These are phyloP conservation scores for Uronychia setigera DNA, from an alignment of 73 alveolate species.

Conservation along the genomic window DNA sequence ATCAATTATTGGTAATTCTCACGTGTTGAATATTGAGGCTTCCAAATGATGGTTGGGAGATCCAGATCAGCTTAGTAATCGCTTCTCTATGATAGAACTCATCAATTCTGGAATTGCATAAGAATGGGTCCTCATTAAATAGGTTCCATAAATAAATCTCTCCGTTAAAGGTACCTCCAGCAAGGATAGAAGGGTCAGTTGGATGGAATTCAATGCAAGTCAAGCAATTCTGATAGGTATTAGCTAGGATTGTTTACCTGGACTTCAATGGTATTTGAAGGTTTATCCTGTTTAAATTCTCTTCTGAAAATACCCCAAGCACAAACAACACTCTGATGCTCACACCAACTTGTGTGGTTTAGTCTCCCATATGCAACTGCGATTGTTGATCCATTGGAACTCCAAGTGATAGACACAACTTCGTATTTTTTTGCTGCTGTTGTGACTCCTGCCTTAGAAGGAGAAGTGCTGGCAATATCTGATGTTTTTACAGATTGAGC, in stretches of 20 bases:
- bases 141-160: constrained; percentile 76
- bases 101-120: constrained; percentile 67
- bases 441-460: background rate
- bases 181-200: constrained; percentile 68
- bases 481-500: constrained; percentile 2
- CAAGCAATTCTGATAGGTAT: constrained; percentile 26
- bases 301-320: constrained; percentile 81
- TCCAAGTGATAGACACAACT: constrained; percentile 76
- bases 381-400: constrained; percentile 80
- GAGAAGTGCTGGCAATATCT: constrained; percentile 9
- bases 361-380: constrained; percentile 85
- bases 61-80: constrained; percentile 73
- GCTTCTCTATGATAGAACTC: constrained; percentile 88
- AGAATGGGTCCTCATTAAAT: constrained; percentile 49
- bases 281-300: constrained; percentile 70
- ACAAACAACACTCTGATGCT: constrained; percentile 65
- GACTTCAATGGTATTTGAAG: constrained; percentile 63
- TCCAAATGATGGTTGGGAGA: constrained; percentile 11
- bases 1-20: background rate
- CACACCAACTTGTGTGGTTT: constrained; percentile 69
- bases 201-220: constrained; percentile 79
- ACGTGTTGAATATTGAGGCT: background rate
- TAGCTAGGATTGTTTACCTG: background rate
- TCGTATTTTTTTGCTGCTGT: constrained; percentile 19
- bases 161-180: constrained; percentile 86